A percentile compares a stretch with the other conserved stretches of the same genome.
phyloP scores from a whole-genome alignment of 306 rosid species.

The Acacia acuminata region DNA sequence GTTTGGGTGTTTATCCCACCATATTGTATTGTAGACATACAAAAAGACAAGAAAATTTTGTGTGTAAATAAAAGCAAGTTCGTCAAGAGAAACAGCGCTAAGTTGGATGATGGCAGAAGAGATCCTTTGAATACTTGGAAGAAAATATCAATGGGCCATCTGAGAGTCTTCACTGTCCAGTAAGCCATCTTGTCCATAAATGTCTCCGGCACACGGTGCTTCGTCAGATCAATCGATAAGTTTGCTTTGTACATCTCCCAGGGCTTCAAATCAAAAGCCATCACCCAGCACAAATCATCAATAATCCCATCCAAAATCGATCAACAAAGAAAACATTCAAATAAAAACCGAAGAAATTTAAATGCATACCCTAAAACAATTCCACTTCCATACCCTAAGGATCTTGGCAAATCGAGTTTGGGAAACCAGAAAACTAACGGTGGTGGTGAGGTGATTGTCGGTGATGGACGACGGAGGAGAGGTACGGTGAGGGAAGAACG shows the following conservation, averaged over 20 bases:
- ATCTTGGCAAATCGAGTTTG: too few relatives aligned
- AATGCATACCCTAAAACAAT: conserved; percentile 61
- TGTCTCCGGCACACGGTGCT: conserved; percentile 60
- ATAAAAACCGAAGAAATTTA: background rate
- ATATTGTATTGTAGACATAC: background rate
- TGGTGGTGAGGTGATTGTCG: too few relatives aligned
- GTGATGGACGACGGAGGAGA: too few relatives aligned
- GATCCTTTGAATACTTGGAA: conserved; percentile 53
- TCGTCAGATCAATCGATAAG: conserved; percentile 54
- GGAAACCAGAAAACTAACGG: too few relatives aligned
- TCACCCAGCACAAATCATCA: background rate
- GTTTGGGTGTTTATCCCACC: too few relatives aligned
- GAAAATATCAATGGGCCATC: conserved; percentile 66
- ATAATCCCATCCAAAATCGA: background rate
- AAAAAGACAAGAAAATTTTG: background rate
- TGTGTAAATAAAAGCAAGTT: background rate
- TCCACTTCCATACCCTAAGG: conserved; percentile 54
- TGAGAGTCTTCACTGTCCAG: conserved; percentile 67
- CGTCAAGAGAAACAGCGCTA: background rate
- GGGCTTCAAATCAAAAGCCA: conserved; percentile 45
- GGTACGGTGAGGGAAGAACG: too few relatives aligned
- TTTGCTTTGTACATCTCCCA: conserved; percentile 78
- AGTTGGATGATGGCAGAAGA: background rate
- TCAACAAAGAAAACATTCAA: background rate
- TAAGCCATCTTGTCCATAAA: conserved; percentile 70